Conservation (phyloP, 768 basidiomycete genomes). For the Leccinum obscurum region DNA sequence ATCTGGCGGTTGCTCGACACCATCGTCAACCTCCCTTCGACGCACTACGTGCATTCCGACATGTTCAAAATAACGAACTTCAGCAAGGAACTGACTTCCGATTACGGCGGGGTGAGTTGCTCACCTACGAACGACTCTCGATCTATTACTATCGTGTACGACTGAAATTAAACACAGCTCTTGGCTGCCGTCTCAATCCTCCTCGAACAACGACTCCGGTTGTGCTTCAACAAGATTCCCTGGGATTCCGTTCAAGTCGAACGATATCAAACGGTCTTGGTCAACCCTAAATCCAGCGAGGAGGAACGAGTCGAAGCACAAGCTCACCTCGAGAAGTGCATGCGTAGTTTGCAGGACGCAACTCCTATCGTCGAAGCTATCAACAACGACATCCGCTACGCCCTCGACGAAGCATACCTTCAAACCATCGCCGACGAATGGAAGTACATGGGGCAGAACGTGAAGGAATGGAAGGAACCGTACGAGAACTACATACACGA, state of each 20-base stretch:
- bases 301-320: not conserved
- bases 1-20: not conserved
- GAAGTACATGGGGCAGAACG: not conserved
- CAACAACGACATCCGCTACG: not conserved
- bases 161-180: not conserved
- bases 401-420: not conserved
- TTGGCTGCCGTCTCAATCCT: accelerated
- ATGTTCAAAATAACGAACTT: not conserved
- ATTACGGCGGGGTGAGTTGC: not conserved
- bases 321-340: not conserved
- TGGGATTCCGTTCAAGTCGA: not conserved
- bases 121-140: too few relatives aligned
- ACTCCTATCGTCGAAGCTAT: not conserved
- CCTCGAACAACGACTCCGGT: not conserved
- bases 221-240: not conserved
- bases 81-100: not conserved
- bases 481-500: not conserved
- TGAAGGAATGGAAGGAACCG: not conserved
- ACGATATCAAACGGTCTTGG: not conserved
- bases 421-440: not conserved
- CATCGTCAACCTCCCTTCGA: not conserved
- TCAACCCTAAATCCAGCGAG: not conserved
- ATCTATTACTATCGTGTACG: too few relatives aligned
- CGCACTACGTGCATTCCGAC: not conserved
- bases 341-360: not conserved